Evolutionary conservation across 306 rosid species (phyloP).

Genomic region (Cucurbita moschata): DNA sequence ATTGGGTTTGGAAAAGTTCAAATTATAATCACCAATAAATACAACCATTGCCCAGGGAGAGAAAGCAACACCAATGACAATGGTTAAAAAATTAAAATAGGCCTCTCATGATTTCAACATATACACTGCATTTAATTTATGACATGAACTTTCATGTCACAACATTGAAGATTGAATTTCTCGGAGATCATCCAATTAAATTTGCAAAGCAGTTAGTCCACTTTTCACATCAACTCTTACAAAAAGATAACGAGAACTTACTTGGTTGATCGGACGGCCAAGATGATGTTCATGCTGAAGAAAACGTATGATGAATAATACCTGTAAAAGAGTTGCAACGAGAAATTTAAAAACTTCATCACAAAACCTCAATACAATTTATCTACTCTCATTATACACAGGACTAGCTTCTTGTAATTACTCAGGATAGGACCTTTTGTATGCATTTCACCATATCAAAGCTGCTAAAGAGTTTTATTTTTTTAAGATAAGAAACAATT

Average conservation of each 20-base stretch:
- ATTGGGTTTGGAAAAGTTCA: background rate
- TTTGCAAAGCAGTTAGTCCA: background rate
- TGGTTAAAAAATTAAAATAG: background rate
- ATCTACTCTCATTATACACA: background rate
- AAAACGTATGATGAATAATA: conserved; percentile 70
- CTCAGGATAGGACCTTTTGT: background rate
- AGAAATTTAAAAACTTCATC: conserved; percentile 5
- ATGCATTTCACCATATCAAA: background rate
- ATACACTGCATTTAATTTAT: background rate
- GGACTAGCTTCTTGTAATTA: background rate
- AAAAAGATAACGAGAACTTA: conserved; percentile 14
- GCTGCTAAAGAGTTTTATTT: background rate
- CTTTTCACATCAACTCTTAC: background rate
- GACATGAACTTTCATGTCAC: background rate
- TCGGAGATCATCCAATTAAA: background rate
- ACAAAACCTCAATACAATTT: background rate
- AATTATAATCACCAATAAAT: background rate
- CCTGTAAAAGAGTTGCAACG: conserved; percentile 27
- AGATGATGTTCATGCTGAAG: conserved; percentile 98
- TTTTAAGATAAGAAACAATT: too few species aligned
- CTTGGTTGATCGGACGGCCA: conserved; percentile 85
- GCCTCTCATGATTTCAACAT: background rate
- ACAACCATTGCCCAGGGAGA: background rate
- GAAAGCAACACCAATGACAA: background rate
- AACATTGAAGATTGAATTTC: background rate